These are phyloP conservation scores for Hygrophoropsis aurantiaca DNA, from an alignment of 768 basidiomycete genomes.

Conservation along the genomic window DNA sequence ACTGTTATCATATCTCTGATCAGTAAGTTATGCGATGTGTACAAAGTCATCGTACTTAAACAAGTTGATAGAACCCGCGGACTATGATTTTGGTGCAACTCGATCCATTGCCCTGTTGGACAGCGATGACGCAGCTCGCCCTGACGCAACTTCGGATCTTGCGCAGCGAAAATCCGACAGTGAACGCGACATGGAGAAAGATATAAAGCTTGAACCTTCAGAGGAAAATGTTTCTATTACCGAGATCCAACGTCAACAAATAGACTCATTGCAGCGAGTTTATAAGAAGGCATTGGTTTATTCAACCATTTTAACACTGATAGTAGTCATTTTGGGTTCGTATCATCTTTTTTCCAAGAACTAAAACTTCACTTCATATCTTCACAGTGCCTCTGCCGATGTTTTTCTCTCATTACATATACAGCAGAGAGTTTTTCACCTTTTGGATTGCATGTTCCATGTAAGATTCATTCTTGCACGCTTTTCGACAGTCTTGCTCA, in stretches of 20 bases:
- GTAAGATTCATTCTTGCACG: too few relatives aligned
- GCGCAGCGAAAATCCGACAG: not conserved
- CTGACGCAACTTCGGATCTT: not conserved
- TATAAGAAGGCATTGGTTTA: conserved; percentile 35
- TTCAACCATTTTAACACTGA: conserved; percentile 30
- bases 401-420: conserved; percentile 39
- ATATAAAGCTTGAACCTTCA: not conserved
- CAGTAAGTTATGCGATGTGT: conserved; percentile 20
- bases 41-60: not conserved
- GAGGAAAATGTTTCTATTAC: not conserved
- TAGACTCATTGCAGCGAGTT: conserved; percentile 21
- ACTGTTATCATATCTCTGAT: conserved; percentile 35
- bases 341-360: not conserved
- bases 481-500: too few relatives aligned
- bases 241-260: conserved; percentile 7
- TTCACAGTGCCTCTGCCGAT: conserved; percentile 36
- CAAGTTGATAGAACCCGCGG: conserved; percentile 25
- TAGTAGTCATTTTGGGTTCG: conserved; percentile 35
- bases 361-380: not conserved
- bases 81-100: conserved; percentile 40
- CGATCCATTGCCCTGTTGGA: conserved; percentile 33
- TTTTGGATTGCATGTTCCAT: conserved; percentile 42
- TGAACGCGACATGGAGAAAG: conserved; percentile 17
- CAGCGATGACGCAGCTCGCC: not conserved
- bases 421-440: conserved; percentile 32